phyloP scores from a whole-genome alignment of 192 early-diverging fungal genomes.

The Coemansia sp. region DNA sequence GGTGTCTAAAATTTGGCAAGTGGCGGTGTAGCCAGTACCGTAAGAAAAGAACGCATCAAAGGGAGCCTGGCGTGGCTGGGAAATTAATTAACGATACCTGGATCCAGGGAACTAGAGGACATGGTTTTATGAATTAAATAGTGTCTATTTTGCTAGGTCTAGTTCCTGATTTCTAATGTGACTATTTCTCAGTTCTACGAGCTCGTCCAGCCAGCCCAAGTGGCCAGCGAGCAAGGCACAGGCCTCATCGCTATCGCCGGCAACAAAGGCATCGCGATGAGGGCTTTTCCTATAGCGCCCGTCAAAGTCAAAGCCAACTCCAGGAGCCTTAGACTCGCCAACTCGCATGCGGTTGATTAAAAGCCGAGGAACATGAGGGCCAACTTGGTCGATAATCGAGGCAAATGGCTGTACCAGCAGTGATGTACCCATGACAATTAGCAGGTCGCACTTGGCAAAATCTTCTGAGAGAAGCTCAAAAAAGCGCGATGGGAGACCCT shows the following conservation, averaged over 20 bases:
- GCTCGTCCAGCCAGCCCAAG: conserved; percentile 71
- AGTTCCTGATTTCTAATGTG: conserved; percentile 19
- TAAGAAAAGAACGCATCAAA: neutral
- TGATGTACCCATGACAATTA: conserved; percentile 95
- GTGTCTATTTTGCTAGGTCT: neutral
- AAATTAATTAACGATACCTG: conserved; percentile 5
- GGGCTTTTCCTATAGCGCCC: conserved; percentile 43
- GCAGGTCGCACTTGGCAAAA: conserved; percentile 77
- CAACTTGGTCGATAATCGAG: conserved; percentile 70
- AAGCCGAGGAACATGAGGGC: conserved; percentile 72
- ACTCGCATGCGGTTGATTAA: conserved; percentile 89
- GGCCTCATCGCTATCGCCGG: conserved; percentile 87
- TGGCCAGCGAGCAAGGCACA: conserved; percentile 68
- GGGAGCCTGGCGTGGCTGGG: neutral
- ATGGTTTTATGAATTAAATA: conserved; percentile 8
- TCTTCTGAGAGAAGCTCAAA: conserved; percentile 64
- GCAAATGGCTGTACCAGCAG: conserved; percentile 92
- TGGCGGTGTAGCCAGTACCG: neutral
- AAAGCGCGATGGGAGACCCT: conserved; percentile 82
- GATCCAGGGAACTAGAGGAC: conserved; percentile 1
- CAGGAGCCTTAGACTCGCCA: conserved; percentile 59
- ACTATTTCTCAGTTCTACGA: conserved; percentile 21
- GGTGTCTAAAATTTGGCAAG: neutral
- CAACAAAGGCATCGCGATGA: conserved; percentile 77
- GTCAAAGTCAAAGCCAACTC: conserved; percentile 81